Evolutionary conservation across 2,329 filamentous ascomycete genomes (phyloP).

Genomic region (Coleophoma eucalyptorum): DNA sequence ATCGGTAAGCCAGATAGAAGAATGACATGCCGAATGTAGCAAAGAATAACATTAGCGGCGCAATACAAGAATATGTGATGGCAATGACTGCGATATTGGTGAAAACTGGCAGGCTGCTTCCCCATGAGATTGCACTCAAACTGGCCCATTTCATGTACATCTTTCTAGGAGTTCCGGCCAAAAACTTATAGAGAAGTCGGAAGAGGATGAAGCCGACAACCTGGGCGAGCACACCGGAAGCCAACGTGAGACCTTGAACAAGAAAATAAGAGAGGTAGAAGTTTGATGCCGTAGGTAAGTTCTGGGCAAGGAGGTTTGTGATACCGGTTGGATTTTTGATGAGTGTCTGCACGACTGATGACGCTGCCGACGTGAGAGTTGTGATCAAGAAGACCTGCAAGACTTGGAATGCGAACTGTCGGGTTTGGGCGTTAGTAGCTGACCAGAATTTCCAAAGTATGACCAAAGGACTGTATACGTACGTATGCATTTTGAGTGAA

Average conservation of each 20-base stretch:
- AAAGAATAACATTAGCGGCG: constrained; percentile 80
- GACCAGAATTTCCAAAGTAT: not conserved
- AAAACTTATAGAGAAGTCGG: constrained; percentile 67
- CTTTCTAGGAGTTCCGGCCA: constrained; percentile 75
- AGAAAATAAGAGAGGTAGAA: constrained; percentile 97
- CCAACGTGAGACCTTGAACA: constrained; percentile 81
- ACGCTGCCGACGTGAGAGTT: constrained; percentile 77
- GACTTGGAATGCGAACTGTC: constrained; percentile 74
- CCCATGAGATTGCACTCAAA: constrained; percentile 75
- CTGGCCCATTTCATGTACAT: constrained; percentile 76
- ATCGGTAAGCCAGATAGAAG: constrained; percentile 85
- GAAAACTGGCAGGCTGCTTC: constrained; percentile 76
- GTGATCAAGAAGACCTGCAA: constrained; percentile 89
- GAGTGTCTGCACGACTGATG: constrained; percentile 62
- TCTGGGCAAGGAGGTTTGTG: constrained; percentile 63
- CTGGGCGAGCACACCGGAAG: constrained; percentile 71
- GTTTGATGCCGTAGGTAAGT: constrained; percentile 81
- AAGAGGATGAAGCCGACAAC: constrained; percentile 70
- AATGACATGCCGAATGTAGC: constrained; percentile 73
- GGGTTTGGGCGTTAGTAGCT: not conserved
- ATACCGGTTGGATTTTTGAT: constrained; percentile 56
- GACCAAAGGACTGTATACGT: not conserved
- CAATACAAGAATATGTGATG: constrained; percentile 82
- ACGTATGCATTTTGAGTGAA: constrained; percentile 83
- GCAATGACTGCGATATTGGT: constrained; percentile 79